Conservation (phyloP, 345 rosid genomes). For the Gossypium longicalyx region DNA sequence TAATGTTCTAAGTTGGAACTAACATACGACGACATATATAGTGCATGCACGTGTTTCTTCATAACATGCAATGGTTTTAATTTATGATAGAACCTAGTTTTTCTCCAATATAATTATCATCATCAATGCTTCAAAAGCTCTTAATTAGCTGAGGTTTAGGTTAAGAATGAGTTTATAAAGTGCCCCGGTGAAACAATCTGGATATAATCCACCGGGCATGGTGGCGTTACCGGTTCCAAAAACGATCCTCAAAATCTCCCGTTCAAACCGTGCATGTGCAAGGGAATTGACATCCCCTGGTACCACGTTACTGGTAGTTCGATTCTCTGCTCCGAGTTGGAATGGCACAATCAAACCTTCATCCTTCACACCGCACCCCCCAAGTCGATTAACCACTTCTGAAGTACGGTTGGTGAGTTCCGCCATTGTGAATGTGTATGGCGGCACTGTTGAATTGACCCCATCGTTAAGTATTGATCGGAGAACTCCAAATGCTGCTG, state of each 20-base stretch:
- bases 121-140: not conserved
- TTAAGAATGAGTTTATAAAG: not conserved
- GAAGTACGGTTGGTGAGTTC: constrained; percentile 30
- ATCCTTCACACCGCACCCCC: constrained; percentile 43
- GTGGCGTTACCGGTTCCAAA: constrained; percentile 33
- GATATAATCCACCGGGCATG: constrained; percentile 34
- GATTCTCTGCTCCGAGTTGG: constrained; percentile 36
- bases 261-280: constrained; percentile 29
- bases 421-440: constrained; percentile 33
- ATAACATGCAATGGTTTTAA: too few relatives aligned
- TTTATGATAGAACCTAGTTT: too few relatives aligned
- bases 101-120: too few relatives aligned
- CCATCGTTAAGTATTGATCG: constrained; percentile 41
- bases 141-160: not conserved
- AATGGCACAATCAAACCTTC: constrained; percentile 44
- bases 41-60: too few relatives aligned
- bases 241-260: constrained; percentile 35
- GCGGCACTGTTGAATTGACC: constrained; percentile 26
- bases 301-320: constrained; percentile 30
- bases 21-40: too few relatives aligned
- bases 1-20: too few relatives aligned
- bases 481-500: constrained; percentile 29
- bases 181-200: constrained; percentile 20
- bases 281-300: constrained; percentile 30
- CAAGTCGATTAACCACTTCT: constrained; percentile 31